Conservation (phyloP, 441 rosid genomes). For the Gossypium gossypioides region DNA sequence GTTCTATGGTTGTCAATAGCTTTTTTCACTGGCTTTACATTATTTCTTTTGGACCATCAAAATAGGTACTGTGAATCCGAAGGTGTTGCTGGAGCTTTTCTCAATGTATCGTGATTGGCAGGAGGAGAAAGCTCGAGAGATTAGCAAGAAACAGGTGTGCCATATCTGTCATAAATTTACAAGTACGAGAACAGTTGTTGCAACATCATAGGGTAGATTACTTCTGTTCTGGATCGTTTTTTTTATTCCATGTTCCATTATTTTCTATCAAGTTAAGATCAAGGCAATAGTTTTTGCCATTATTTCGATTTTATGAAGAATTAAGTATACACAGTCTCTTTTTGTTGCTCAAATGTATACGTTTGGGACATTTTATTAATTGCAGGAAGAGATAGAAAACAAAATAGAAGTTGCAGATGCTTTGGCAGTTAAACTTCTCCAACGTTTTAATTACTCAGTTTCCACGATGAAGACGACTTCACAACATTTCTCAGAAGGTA, state of each 20-base stretch:
- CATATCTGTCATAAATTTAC: background rate
- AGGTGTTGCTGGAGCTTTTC: constrained; percentile 75
- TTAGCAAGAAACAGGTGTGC: constrained; percentile 67
- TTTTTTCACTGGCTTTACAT: background rate
- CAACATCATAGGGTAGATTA: background rate
- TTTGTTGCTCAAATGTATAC: constrained; percentile 3
- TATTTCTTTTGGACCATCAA: constrained; percentile 12
- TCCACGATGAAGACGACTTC: constrained; percentile 73
- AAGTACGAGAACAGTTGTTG: background rate
- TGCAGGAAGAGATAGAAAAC: constrained; percentile 86
- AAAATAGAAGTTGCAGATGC: constrained; percentile 90
- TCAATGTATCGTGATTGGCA: constrained; percentile 77
- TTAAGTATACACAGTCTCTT: background rate
- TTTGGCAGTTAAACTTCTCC: constrained; percentile 72
- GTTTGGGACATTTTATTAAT: constrained; percentile 13
- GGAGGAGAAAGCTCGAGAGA: constrained; percentile 48
- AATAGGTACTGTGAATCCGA: constrained; percentile 63
- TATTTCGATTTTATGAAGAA: constrained; percentile 6
- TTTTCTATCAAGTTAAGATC: constrained; percentile 8
- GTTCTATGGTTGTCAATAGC: background rate
- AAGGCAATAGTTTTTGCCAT: background rate
- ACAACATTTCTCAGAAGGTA: constrained; percentile 79
- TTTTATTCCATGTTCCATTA: background rate
- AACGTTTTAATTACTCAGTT: constrained; percentile 61
- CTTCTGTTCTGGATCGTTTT: background rate